These are phyloP conservation scores for Gastrodia elata DNA, from an alignment of 106 monocot species.

Conservation along the genomic window DNA sequence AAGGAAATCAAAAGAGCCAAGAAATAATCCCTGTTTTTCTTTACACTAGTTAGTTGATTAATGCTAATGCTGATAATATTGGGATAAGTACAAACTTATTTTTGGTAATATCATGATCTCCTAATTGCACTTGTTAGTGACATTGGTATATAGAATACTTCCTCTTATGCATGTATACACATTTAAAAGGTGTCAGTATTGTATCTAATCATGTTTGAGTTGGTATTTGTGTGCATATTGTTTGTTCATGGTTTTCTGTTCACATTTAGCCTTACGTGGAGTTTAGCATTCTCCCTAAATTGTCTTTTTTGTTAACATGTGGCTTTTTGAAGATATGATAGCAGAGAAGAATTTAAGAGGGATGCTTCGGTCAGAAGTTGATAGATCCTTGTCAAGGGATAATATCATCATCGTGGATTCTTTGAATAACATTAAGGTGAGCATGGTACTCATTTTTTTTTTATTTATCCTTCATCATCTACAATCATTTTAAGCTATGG, in stretches of 20 bases:
- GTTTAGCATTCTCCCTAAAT: neutral
- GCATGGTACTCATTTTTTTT: neutral
- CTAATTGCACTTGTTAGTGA: neutral
- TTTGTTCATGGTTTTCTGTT: neutral
- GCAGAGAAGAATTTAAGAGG: constrained; percentile 97
- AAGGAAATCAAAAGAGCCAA: neutral
- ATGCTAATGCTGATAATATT: neutral
- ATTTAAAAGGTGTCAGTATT: too few relatives aligned
- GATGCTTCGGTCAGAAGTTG: constrained; percentile 90
- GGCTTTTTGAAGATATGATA: constrained; percentile 56
- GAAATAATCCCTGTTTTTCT: neutral
- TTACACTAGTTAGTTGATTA: neutral
- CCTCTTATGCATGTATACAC: too few relatives aligned
- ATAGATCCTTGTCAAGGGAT: constrained; percentile 84
- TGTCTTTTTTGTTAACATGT: neutral
- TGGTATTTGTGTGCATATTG: neutral
- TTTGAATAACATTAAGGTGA: constrained; percentile 95
- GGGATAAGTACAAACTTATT: neutral
- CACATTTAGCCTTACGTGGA: neutral
- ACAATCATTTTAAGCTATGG: neutral
- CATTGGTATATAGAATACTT: too few relatives aligned
- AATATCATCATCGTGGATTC: constrained; percentile 81
- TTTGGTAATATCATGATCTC: neutral
- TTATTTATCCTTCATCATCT: neutral
- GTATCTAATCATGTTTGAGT: too few relatives aligned